Percentiles rank a stretch among this genome's conserved stretches.
Evolutionary conservation across 225 moss, liverwort and hornwort genomes (phyloP).

Genomic region (Pseudisothecium myosuroides): DNA sequence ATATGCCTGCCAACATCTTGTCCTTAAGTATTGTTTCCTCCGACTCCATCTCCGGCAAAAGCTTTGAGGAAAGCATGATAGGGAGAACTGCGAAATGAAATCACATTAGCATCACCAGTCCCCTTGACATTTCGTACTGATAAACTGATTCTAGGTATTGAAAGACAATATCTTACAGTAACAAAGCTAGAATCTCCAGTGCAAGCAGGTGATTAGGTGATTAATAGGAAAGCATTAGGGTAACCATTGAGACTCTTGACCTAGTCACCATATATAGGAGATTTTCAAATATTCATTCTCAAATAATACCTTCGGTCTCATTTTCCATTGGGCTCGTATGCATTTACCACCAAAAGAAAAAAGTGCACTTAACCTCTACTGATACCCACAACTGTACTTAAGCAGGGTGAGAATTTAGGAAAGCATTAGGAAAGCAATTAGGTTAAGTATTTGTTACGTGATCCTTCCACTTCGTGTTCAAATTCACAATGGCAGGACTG

Average conservation of each 20-base stretch:
- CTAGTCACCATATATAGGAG: neutral
- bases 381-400: neutral
- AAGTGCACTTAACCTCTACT: neutral
- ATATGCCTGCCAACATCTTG: conserved; percentile 53
- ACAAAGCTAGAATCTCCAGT: neutral
- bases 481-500: neutral
- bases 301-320: neutral
- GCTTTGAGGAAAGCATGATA: conserved; percentile 95
- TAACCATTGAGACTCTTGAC: neutral
- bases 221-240: neutral
- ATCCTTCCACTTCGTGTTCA: neutral
- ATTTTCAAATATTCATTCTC: neutral
- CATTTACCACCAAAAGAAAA: neutral
- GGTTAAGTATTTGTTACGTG: too few relatives aligned
- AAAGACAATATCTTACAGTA: neutral
- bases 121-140: neutral
- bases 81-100: conserved; percentile 60
- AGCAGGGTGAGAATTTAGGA: neutral
- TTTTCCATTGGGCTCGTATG: neutral
- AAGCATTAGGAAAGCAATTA: neutral
- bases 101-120: neutral
- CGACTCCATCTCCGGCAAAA: conserved; percentile 94
- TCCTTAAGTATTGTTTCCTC: conserved; percentile 74
- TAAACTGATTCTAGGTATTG: neutral
- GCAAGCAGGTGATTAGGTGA: neutral